These are phyloP conservation scores for Bertia moriformis DNA, from an alignment of 2,329 filamentous ascomycete genomes.

Conservation along the genomic window DNA sequence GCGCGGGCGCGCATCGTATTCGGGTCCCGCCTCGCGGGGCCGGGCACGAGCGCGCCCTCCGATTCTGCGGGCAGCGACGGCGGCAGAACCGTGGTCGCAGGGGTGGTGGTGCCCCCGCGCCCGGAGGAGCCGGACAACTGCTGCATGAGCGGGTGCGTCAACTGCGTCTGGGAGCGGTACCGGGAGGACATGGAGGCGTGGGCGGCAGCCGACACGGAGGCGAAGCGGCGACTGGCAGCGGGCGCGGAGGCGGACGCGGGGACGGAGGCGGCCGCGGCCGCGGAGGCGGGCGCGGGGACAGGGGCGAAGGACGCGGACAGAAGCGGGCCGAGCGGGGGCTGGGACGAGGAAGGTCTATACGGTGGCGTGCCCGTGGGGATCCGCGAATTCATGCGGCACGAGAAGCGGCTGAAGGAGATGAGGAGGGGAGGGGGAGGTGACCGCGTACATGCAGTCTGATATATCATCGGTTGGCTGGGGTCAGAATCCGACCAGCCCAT, in stretches of 20 bases:
- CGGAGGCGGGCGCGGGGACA: slow-evolving; percentile 71
- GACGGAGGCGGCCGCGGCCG: slow-evolving; percentile 42
- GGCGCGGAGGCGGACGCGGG: slow-evolving; percentile 20
- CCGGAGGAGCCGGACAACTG: slow-evolving; percentile 92
- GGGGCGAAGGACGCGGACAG: slow-evolving; percentile 61
- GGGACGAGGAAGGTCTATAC: slow-evolving; percentile 59
- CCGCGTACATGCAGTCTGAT: no score
- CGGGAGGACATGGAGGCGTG: slow-evolving; percentile 87
- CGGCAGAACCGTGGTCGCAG: slow-evolving; percentile 51
- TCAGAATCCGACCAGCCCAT: no score
- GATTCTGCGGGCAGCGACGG: slow-evolving; percentile 49
- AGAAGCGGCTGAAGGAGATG: slow-evolving; percentile 74
- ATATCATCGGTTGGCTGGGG: no score
- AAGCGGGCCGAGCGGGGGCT: slow-evolving; percentile 29
- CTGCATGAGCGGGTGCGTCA: slow-evolving; percentile 97
- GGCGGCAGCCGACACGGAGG: slow-evolving; percentile 51
- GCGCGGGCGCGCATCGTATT: slow-evolving; percentile 69
- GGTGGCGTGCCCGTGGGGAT: slow-evolving; percentile 79
- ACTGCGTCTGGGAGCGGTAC: slow-evolving; percentile 90
- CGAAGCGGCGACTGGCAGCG: slow-evolving; percentile 35
- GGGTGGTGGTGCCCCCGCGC: slow-evolving; percentile 67
- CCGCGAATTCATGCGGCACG: slow-evolving; percentile 89
- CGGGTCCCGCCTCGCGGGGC: slow-evolving; percentile 61
- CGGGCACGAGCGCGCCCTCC: no score
- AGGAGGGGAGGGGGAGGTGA: slow-evolving; percentile 38